Evolutionary conservation across 306 rosid species (phyloP).

Genomic region (Trifolium repens): DNA sequence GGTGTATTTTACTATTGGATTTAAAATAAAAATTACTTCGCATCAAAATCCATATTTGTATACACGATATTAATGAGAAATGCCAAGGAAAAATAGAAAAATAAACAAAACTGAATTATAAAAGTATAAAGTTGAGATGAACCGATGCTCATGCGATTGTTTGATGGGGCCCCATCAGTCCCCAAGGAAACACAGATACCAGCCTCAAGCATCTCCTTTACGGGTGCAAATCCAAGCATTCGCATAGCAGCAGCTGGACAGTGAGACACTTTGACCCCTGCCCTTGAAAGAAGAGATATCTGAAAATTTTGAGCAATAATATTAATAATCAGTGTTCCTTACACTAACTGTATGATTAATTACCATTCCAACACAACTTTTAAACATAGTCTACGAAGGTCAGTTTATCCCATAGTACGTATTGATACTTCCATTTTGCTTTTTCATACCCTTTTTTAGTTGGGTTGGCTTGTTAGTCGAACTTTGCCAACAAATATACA

Average conservation of each 20-base stretch:
- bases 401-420: constrained; percentile 4
- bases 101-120: constrained; percentile 16
- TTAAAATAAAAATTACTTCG: constrained; percentile 26
- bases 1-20: constrained; percentile 20
- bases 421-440: background rate
- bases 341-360: constrained; percentile 14
- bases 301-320: constrained; percentile 42
- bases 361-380: constrained; percentile 2
- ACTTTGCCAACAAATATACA: background rate
- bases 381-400: background rate
- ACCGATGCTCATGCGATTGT: constrained; percentile 94
- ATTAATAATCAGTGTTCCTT: constrained; percentile 8
- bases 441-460: background rate
- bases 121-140: constrained; percentile 43
- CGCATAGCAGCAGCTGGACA: constrained; percentile 93
- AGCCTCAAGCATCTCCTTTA: constrained; percentile 88
- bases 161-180: constrained; percentile 94
- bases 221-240: constrained; percentile 95
- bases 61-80: constrained; percentile 3
- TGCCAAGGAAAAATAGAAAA: background rate
- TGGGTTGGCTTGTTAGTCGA: background rate
- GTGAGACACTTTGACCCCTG: constrained; percentile 85
- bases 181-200: constrained; percentile 87
- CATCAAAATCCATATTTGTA: constrained; percentile 30
- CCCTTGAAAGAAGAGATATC: constrained; percentile 76